These are phyloP conservation scores for Phallus indusiatus DNA, from an alignment of 768 basidiomycete genomes.

Conservation along the genomic window DNA sequence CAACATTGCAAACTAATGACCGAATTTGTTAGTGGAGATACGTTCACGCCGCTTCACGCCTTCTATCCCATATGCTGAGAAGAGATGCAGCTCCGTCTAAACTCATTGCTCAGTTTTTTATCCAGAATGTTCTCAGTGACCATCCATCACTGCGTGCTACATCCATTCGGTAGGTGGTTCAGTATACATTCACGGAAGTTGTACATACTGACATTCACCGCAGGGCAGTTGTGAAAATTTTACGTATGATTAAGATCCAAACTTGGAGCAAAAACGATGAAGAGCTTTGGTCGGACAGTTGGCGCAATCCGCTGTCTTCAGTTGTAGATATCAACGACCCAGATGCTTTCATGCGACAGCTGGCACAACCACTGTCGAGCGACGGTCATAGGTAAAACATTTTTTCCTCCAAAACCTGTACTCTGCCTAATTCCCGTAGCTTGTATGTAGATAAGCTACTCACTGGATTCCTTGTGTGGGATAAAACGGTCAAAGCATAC, in stretches of 20 bases:
- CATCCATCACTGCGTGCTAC: constrained; percentile 58
- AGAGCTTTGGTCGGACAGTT: constrained; percentile 67
- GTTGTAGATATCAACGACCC: constrained; percentile 40
- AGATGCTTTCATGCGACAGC: constrained; percentile 36
- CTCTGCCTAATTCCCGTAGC: neutral
- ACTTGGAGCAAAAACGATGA: constrained; percentile 43
- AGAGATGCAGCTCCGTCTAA: constrained; percentile 48
- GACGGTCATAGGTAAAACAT: constrained; percentile 25
- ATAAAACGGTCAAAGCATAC: constrained; percentile 54
- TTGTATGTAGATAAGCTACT: constrained; percentile 62
- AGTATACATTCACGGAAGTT: neutral
- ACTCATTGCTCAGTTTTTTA: constrained; percentile 51
- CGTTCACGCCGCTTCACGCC: constrained; percentile 57
- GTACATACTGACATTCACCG: constrained; percentile 2
- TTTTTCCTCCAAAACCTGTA: neutral
- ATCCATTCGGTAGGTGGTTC: neutral
- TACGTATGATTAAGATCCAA: constrained; percentile 65
- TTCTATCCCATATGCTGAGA: constrained; percentile 52
- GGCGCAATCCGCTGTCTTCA: constrained; percentile 51
- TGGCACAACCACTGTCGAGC: constrained; percentile 30
- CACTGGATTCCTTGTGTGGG: constrained; percentile 77
- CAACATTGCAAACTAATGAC: neutral
- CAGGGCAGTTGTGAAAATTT: constrained; percentile 59
- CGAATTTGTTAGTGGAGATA: constrained; percentile 63
- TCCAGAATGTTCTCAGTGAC: constrained; percentile 56